These are phyloP conservation scores for Quercus variabilis DNA, from an alignment of 306 rosid genomes.

Conservation along the genomic window DNA sequence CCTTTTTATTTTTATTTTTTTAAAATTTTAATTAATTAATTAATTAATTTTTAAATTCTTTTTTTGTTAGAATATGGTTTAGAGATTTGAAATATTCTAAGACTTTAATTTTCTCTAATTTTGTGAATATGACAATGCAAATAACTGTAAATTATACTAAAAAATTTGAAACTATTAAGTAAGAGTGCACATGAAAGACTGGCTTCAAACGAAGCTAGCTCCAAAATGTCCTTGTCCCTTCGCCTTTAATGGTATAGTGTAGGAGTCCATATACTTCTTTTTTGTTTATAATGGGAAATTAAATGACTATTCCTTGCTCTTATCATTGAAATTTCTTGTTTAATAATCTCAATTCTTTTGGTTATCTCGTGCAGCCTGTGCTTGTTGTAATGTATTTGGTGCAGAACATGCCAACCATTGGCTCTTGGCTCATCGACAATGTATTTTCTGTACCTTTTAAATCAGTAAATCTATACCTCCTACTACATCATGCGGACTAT, in stretches of 20 bases:
- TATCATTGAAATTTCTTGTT: background rate
- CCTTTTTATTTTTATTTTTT: no score
- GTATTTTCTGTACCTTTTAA: conserved; percentile 17
- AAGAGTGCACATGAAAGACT: no score
- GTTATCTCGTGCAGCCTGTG: background rate
- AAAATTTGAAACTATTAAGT: background rate
- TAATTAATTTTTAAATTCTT: background rate
- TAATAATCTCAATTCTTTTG: background rate
- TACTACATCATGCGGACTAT: no score
- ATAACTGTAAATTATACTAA: background rate
- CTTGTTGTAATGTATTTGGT: conserved; percentile 55
- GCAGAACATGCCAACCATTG: conserved; percentile 54
- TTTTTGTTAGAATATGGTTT: background rate
- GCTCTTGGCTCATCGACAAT: conserved; percentile 61
- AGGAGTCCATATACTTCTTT: background rate
- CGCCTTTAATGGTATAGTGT: background rate
- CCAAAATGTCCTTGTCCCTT: background rate
- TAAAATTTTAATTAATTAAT: background rate
- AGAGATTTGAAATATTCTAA: background rate
- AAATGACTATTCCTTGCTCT: background rate
- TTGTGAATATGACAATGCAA: background rate
- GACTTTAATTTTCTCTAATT: background rate
- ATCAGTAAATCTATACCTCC: no score
- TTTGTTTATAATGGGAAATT: background rate
- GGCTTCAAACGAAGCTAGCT: no score